Base-by-base conservation (phyloP, 2,329 filamentous ascomycete genomes). In the Penicillium sp. region DNA sequence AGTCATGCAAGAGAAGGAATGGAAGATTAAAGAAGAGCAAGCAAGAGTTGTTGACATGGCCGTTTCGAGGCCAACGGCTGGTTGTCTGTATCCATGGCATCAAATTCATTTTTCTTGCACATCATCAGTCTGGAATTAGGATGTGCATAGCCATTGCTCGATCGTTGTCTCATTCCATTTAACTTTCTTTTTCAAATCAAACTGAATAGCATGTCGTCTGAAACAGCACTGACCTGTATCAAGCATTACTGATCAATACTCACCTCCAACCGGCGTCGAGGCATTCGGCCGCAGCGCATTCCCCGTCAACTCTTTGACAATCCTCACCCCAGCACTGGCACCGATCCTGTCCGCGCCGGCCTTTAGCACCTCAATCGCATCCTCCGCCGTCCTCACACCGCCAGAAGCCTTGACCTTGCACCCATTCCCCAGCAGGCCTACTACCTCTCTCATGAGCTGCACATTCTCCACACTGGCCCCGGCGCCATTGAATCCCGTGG, bases 401-500 rank as follows among this genome's bases (percentile, higher is more conserved):
- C 83, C 83, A 59, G 79, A 82, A 7, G 83, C 83, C 68, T 85
- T 85, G 47, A 85, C 81, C 55, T 77, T 71, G 71, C 81, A 63
- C 50, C 67, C 62, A 60, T 67, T 61, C 56, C 71, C 73, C n/a
- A 81, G 63, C 28, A 65, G 35, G 61, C 79, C 74, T 11, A 77
- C 77, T 3, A 75, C 76, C 9, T 74, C 73, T 12, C 75, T 73
- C 83, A 85, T 85, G 26, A 83, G 65, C 49, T 74, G 69, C 23
- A 86, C 80, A 62, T 82, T 71, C 52, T 80, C 76, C 16, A 77
- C 70, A 35, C 66, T 78, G 0, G 83, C 83, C 8, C 82, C 82
- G 1, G 73, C 71, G 0, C 82, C 83, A 50, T 78, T 77, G 67
- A 84, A 84, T 1, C 83, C 83, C 1, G 83, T 85, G 28, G 77